Evolutionary conservation across 1,284 basidiomycete species (phyloP), one percentile per base, ranked within the genome.

Genomic region (Ganoderma leucocontextum): DNA sequence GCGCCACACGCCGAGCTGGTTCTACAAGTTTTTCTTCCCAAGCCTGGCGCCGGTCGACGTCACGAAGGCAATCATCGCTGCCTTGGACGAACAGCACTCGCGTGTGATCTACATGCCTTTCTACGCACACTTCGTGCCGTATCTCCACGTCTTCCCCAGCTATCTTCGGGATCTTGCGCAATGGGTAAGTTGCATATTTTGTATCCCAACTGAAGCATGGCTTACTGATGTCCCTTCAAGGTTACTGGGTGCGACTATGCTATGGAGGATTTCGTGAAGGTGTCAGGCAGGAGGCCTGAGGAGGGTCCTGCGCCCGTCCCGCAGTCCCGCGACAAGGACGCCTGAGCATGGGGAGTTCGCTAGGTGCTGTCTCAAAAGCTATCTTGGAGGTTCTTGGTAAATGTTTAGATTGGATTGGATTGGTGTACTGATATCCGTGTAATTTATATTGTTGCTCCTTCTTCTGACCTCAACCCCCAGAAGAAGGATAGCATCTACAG

Each of bases 11-110:
- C 74, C 79, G 52, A 83, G 81, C 63, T 75, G 81, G 61, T 76
- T 91, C 44, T 89, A 87, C 80, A 85, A 84, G 64, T 96, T 96
- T 82, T 84, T 95, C 73, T 85, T 89, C 49, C 95, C 95, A 0
- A 88, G 89, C 35, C 76, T 96, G 13, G 83, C 86, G 60, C 92
- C 95, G 0, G 84, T 93, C 57, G 82, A 87, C 2, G 84, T 98
- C 6, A 94, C 94, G 64, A 94, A 95, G 77, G 83, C 83, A n/a
- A 89, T 97, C 74, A 92, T 97, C 64, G 80, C 87, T 12, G 90
- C 91, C 0, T 78, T 98, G 58, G 94, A 96, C 76, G 88, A 89
- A 53, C 90, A 92, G 69, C 89, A 95, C 75, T 91, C 90, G 15
- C 85, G 87, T 65, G 87, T 85, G 17, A 86, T 97, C 65, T 82